phyloP scores from a whole-genome alignment of 2,329 filamentous ascomycete genomes.

The Tetracladium maxilliforme region DNA sequence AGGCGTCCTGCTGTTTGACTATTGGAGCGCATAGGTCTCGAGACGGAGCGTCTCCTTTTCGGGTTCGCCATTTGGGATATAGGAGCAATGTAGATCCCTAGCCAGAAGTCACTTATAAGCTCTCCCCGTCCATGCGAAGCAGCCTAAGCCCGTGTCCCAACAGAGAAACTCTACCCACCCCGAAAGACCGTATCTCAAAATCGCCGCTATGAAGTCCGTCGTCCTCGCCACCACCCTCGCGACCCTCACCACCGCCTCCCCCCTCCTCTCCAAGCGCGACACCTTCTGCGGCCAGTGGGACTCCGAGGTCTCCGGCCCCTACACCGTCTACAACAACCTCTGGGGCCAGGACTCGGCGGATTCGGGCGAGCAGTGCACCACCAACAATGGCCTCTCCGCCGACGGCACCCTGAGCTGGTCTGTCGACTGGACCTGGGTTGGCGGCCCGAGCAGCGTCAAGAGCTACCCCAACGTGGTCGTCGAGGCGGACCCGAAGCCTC shows the following conservation, averaged over 20 bases:
- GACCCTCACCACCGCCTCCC: slow-evolving; percentile 36
- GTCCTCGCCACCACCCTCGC: slow-evolving; percentile 48
- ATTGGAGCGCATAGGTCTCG: no score
- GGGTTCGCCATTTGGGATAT: no score
- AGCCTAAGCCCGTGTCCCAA: no score
- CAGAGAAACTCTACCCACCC: no score
- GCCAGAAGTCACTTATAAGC: no score
- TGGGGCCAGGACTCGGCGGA: slow-evolving; percentile 23
- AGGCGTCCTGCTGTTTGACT: no score
- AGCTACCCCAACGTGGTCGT: slow-evolving; percentile 12
- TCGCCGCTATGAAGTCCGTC: slow-evolving; percentile 48
- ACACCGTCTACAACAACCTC: slow-evolving; percentile 22
- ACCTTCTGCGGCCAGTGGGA: slow-evolving; percentile 11
- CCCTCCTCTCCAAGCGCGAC: slow-evolving; percentile 21
- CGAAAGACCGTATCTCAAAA: no score
- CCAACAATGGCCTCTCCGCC: slow-evolving; percentile 19
- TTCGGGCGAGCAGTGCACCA: slow-evolving; percentile 29
- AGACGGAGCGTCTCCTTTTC: no score
- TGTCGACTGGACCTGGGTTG: slow-evolving; percentile 25
- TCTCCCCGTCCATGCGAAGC: no score
- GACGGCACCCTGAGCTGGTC: slow-evolving; percentile 24
- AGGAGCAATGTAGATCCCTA: no score
- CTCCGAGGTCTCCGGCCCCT: slow-evolving; percentile 11
- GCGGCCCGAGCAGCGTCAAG: slow-evolving; percentile 11
- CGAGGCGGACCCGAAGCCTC: slow-evolving; percentile 13